Base-by-base conservation (phyloP, 352 stramenopile genomes). In the Phytophthora cactorum region DNA sequence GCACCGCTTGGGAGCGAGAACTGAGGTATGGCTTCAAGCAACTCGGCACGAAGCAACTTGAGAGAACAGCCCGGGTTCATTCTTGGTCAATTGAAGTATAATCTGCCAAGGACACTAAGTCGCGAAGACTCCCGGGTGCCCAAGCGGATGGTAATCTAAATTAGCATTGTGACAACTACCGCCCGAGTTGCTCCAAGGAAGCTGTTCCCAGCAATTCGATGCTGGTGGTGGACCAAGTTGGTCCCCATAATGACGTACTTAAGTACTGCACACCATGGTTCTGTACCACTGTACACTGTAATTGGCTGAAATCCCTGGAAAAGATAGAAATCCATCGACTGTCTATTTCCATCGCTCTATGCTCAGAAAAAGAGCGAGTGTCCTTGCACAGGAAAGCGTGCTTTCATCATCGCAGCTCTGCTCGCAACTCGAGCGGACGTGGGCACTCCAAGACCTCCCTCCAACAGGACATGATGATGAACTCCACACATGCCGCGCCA, bases 281-380 rank as follows among this genome's bases (percentile, higher is more conserved):
- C 22, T 12, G 36, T 39, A 14, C 9, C 17, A 7, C 29, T 29
- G 31, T 31, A 5, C 31, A 8, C 22, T 22, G 31, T 36, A 36
- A 62, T 44, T 62, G 43, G 43, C 22, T 22, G 17, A 62, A 53
- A 54, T 32, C 22, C 6, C n/a, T 14, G 34, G 34, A 39, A 39
- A 12, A 39, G 4, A 25, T 57, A 25, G 59, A 66, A 59, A 49
- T 58, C 29, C 28, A 32, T 41, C 32, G 38, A 28, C 27, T 60
- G 55, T 70, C 55, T 65, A 65, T 59, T 66, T 43, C 41, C 55
- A 61, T 70, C 55, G 27, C 45, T 59, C 43, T 53, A 45, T 32
- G 38, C 47, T 65, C 62, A 70, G 47, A 70, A 60, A 70, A 70
- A 70, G 56, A 70, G 56, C 63, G 56, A 66, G 63, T 46, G 34